These are phyloP conservation scores for Austroboletus niveus DNA, from an alignment of 1,284 basidiomycete genomes.

Conservation along the genomic window DNA sequence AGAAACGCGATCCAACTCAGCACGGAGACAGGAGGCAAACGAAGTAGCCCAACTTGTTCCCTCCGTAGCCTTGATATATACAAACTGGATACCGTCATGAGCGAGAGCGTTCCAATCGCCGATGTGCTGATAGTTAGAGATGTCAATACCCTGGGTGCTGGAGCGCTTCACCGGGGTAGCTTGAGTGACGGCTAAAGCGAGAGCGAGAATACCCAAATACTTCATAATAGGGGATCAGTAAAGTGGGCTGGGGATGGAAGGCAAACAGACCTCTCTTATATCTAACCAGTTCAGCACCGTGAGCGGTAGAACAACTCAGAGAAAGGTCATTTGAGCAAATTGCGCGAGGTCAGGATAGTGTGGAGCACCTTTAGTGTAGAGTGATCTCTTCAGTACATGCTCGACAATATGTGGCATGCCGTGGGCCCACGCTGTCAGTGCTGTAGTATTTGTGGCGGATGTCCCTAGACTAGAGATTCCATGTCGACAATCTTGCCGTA, in stretches of 20 bases:
- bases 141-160: slow-evolving; percentile 49
- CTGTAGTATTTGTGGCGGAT: no score
- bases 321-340: no score
- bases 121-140: slow-evolving; percentile 52
- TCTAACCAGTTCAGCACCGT: no score
- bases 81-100: slow-evolving; percentile 58
- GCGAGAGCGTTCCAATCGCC: slow-evolving; percentile 56
- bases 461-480: no score
- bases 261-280: neutral
- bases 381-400: no score
- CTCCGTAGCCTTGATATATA: slow-evolving; percentile 72
- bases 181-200: slow-evolving; percentile 7
- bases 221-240: neutral
- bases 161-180: slow-evolving; percentile 33
- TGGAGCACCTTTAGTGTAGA: no score
- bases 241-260: neutral
- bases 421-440: no score
- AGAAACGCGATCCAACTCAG: neutral
- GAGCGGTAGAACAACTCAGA: no score
- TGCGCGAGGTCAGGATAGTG: no score
- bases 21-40: neutral
- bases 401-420: no score
- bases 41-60: slow-evolving; percentile 44
- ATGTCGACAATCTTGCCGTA: no score
- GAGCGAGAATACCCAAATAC: neutral